phyloP scores from a whole-genome alignment of 2,329 filamentous ascomycete species.

The Calonectria leucothoes region DNA sequence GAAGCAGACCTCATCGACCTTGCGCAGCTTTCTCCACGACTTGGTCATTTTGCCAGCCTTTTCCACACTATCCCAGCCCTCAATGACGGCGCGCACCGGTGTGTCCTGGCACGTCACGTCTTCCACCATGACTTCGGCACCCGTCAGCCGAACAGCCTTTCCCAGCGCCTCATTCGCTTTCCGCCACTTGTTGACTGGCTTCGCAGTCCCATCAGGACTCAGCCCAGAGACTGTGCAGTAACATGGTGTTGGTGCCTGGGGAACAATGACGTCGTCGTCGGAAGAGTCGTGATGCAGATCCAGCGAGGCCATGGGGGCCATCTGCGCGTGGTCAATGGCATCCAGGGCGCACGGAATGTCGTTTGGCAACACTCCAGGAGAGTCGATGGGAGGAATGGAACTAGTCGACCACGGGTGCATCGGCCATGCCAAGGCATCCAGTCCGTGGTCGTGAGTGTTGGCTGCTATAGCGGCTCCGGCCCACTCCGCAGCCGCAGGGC shows the following conservation, averaged over 20 bases:
- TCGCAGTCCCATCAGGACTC: neutral
- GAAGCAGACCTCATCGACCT: slow-evolving; percentile 41
- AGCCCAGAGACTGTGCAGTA: neutral
- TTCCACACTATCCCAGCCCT: slow-evolving; percentile 45
- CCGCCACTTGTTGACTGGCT: slow-evolving; percentile 37
- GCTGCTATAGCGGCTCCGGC: neutral
- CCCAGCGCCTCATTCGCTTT: slow-evolving; percentile 37
- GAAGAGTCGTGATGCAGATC: neutral
- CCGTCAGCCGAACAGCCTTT: slow-evolving; percentile 21
- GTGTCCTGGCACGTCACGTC: slow-evolving; percentile 40
- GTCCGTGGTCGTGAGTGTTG: neutral
- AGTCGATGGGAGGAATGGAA: neutral
- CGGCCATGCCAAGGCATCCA: neutral
- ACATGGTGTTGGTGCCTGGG: neutral
- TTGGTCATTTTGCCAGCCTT: slow-evolving; percentile 37
- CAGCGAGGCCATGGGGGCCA: neutral
- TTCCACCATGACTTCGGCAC: slow-evolving; percentile 26
- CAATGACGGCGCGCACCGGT: slow-evolving; percentile 37
- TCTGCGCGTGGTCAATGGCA: neutral
- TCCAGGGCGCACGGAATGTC: neutral
- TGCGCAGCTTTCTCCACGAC: slow-evolving; percentile 42
- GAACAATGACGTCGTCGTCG: slow-evolving; percentile 8
- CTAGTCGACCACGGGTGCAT: neutral
- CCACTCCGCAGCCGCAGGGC: neutral
- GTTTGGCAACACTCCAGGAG: neutral